These are phyloP conservation scores for Podaxis mareebaensis DNA, from an alignment of 768 basidiomycete species.

Conservation along the genomic window DNA sequence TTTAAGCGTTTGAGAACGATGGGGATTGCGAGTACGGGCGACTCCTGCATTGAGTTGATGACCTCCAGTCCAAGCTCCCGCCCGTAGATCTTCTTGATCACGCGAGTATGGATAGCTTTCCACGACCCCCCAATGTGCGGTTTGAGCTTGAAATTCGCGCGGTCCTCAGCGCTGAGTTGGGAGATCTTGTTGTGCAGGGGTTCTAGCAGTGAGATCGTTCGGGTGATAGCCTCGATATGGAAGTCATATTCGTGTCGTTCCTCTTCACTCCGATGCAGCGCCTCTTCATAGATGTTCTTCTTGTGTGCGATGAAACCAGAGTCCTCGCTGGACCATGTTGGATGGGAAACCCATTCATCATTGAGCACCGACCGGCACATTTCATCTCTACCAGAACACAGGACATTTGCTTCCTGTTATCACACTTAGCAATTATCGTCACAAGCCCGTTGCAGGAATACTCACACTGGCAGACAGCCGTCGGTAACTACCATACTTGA, in stretches of 20 bases:
- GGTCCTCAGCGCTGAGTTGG: constrained; percentile 76
- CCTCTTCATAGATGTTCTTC: constrained; percentile 97
- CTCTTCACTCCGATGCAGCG: constrained; percentile 93
- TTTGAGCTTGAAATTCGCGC: constrained; percentile 80
- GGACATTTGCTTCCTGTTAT: constrained; percentile 76
- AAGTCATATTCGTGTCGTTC: constrained; percentile 99
- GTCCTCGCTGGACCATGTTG: constrained; percentile 93
- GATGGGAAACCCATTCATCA: constrained; percentile 98
- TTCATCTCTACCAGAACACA: constrained; percentile 94
- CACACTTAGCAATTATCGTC: background rate
- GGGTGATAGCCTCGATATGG: constrained; percentile 92
- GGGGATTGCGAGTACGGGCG: constrained; percentile 84
- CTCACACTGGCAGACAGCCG: constrained; percentile 77
- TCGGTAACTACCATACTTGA: constrained; percentile 88
- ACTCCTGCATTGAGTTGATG: constrained; percentile 88
- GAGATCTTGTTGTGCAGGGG: constrained; percentile 88
- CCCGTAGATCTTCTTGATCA: constrained; percentile 97
- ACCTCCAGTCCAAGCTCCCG: constrained; percentile 81
- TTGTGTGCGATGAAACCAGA: constrained; percentile 87
- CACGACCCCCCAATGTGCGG: constrained; percentile 83
- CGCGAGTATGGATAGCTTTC: constrained; percentile 89
- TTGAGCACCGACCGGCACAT: constrained; percentile 97
- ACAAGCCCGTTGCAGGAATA: constrained; percentile 20
- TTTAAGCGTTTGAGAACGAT: constrained; percentile 88
- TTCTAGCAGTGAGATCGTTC: constrained; percentile 89